Conservation (phyloP, 1,139 yeast species). For the Groenewaldozyma auringiensis region DNA sequence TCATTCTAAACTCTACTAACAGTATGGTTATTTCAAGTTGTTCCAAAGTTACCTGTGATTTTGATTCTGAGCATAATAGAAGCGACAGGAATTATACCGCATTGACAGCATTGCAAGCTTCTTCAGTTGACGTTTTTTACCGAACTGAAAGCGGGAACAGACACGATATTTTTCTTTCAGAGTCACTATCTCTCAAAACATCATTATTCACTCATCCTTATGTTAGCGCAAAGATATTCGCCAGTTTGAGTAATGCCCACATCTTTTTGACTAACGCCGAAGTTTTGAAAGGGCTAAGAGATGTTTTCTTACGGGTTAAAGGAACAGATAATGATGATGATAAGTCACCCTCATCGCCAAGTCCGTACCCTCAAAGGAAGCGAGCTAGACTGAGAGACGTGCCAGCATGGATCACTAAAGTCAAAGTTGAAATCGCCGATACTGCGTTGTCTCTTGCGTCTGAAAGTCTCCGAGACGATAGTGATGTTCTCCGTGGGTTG, state of each 20-base stretch:
- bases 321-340: constrained; percentile 6
- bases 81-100: constrained; percentile 23
- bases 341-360: background rate
- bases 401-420: constrained; percentile 29
- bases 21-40: constrained; percentile 27
- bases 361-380: constrained; percentile 4
- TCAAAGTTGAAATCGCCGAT: constrained; percentile 24
- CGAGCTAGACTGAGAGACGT: constrained; percentile 21
- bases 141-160: constrained; percentile 24
- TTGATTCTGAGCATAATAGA: constrained; percentile 26
- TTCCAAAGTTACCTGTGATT: constrained; percentile 27
- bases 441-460: constrained; percentile 25
- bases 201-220: constrained; percentile 25
- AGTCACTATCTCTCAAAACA: constrained; percentile 23
- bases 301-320: constrained; percentile 19
- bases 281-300: constrained; percentile 24
- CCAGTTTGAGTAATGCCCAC: constrained; percentile 22
- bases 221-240: constrained; percentile 22
- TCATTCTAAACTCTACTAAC: constrained; percentile 20
- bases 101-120: constrained; percentile 22
- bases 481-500: constrained; percentile 17
- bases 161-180: constrained; percentile 27
- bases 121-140: constrained; percentile 28
- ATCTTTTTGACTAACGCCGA: constrained; percentile 24
- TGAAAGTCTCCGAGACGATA: constrained; percentile 17